Percentiles rank a stretch among this genome's conserved stretches.
Evolutionary conservation across 331 rosid genomes (phyloP).

Genomic region (Pyracantha coccinea): DNA sequence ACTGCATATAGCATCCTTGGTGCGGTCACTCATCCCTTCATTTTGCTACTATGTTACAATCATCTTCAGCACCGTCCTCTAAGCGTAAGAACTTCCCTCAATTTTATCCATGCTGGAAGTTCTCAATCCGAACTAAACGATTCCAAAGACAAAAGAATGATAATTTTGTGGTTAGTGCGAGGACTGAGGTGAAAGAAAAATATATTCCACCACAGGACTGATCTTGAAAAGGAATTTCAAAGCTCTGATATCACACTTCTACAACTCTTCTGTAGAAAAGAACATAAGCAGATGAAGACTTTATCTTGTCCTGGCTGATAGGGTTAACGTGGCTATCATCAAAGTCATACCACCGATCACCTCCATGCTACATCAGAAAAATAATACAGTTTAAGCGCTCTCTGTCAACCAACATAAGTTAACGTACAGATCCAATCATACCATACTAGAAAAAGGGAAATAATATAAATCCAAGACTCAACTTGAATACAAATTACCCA

Average conservation of each 20-base stretch:
- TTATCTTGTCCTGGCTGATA: slow-evolving; percentile 77
- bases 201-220: neutral
- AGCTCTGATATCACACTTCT: slow-evolving; percentile 30
- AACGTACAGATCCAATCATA: neutral
- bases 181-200: slow-evolving; percentile 28
- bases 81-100: slow-evolving; percentile 15
- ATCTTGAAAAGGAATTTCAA: slow-evolving; percentile 21
- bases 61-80: slow-evolving; percentile 25
- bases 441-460: neutral
- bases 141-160: slow-evolving; percentile 31
- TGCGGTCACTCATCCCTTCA: slow-evolving; percentile 22
- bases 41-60: slow-evolving; percentile 29
- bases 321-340: slow-evolving; percentile 86
- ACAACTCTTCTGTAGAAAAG: slow-evolving; percentile 86
- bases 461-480: no score
- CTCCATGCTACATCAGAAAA: slow-evolving; percentile 62
- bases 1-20: slow-evolving; percentile 29
- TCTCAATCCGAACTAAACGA: slow-evolving; percentile 19
- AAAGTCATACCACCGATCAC: slow-evolving; percentile 89
- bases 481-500: no score
- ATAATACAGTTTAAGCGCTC: slow-evolving; percentile 2
- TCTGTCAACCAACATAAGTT: slow-evolving; percentile 15
- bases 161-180: slow-evolving; percentile 26
- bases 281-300: slow-evolving; percentile 94
- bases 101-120: slow-evolving; percentile 16